Evolutionary conservation across 2,329 filamentous ascomycete genomes (phyloP), one percentile per base, ranked within the genome.

Genomic region (Colletotrichum sp.): DNA sequence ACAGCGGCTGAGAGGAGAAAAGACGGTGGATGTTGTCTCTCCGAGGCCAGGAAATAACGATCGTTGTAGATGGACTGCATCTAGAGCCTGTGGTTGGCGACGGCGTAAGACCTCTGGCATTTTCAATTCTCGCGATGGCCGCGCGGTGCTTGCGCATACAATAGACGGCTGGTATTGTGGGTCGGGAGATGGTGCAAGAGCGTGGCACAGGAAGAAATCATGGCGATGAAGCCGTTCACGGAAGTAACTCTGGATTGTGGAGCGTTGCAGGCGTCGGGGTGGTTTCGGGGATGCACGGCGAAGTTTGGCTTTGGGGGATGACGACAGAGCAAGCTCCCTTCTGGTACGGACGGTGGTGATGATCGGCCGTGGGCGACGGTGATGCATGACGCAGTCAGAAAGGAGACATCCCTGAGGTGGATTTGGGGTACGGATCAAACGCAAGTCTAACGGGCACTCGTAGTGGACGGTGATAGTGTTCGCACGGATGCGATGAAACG

Each of bases 401-500:
- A 0, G 44, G 62, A 64, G n/a, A 44, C 57, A 52, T 70, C 71
- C 71, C 34, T 52, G 32, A 24, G 49, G 52, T 69, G 26, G 24
- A 36, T 36, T 76, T 21, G 34, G 59, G 59, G 36, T 60, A 68
- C 49, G 59, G 71, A 74, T 60, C 49, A 70, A 76, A 59, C 63
- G 34, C 26, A 26, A 49, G 24, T 59, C 57, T 63, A 28, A 59
- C 68, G 24, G 71, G 21, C 24, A 26, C 10, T 63, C 15, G 15
- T 62, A 32, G 32, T 59, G 55, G 65, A 49, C 8, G 30, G 49
- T 32, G 63, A 63, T 39, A 30, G 63, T 64, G 49, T 60, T 73
- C 69, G 75, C 59, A 72, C 68, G 39, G 68, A 68, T 72, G 68
- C 44, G 39, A 65, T 68, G 75, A 77, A 77, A 76, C 72, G 63